Conservation (phyloP, 345 rosid genomes). For the Abelmoschus esculentus region DNA sequence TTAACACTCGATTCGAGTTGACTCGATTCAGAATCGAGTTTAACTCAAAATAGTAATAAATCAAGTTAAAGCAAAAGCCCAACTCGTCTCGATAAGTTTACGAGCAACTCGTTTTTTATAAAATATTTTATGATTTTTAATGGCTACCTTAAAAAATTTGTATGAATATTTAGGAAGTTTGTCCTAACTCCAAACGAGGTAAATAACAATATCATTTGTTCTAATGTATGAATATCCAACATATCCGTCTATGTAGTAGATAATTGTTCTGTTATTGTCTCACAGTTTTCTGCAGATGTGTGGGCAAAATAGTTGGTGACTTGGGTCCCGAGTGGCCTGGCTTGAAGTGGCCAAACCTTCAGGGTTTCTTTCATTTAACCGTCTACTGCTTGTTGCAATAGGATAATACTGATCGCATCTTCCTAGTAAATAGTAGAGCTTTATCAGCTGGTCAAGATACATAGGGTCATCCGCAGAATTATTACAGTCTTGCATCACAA, state of each 20-base stretch:
- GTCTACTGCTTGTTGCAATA: not conserved
- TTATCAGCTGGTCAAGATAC: conserved; percentile 30
- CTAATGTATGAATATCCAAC: not conserved
- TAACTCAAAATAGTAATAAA: no score
- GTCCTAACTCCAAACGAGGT: not conserved
- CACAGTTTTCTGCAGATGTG: conserved; percentile 45
- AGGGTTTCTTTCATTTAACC: conserved; percentile 28
- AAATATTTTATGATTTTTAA: no score
- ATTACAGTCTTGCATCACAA: conserved; percentile 39
- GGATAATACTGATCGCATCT: not conserved
- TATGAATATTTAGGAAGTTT: no score
- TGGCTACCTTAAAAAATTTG: no score
- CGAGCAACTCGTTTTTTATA: no score
- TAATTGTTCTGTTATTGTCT: not conserved
- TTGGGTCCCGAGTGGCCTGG: conserved; percentile 94
- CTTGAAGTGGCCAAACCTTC: conserved; percentile 98
- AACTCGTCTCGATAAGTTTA: no score
- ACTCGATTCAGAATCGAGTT: no score
- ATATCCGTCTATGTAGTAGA: not conserved
- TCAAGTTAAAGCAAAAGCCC: no score
- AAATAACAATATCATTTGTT: not conserved
- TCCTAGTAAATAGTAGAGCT: not conserved
- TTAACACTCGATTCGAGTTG: no score
- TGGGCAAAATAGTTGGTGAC: conserved; percentile 91
- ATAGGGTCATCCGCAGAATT: conserved; percentile 65